Base-by-base conservation (phyloP, 2,329 filamentous ascomycete genomes). In the Trematosphaeria pertusa region DNA sequence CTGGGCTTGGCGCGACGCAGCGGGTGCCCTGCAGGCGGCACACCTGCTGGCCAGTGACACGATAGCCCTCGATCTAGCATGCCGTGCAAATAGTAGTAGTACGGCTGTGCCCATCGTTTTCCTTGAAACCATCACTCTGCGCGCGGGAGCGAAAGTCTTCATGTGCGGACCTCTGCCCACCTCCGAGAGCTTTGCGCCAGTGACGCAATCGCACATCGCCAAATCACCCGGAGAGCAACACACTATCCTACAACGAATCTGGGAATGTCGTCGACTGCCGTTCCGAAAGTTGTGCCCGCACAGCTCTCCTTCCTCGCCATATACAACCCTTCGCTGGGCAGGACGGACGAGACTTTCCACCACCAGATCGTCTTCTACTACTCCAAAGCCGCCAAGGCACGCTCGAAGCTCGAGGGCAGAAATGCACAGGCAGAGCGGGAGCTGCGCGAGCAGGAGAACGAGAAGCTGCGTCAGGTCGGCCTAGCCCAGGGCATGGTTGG, bases 401-500 rank as follows among this genome's bases (percentile, higher is more conserved):
- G 63, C 37, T 60, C 52, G 18, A 66, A 41, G 56, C 62, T 61
- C 33, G 54, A 62, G 28, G 58, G 61, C 37, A 70, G 62, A 28
- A 45, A 62, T 17, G 18, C 51, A 30, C 61, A 72, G 20, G 59
- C 62, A 8, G 76, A 82, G 37, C 41, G 57, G 20, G 55, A 64
- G 20, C 49, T 69, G 48, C 69, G 70, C 5, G 85, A 89, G 56
- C 85, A 91, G 64, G 84, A 86, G 65, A 94, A 97, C 72, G 89
- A 96, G 75, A 87, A 87, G 61, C 78, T 97, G 62, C 84, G 94
- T 56, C 92, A 97, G 78, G 91, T 99, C 68, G 94, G 94, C 28
- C 84, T 99, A 54, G 94, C 94, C 31, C 94, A 99, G 76, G 94
- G 92, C 68, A 96, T 97, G 87, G 87, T 96, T 48, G 89, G 87